Conservation (phyloP, 805 yeast genomes). For the Candida succiphila region DNA sequence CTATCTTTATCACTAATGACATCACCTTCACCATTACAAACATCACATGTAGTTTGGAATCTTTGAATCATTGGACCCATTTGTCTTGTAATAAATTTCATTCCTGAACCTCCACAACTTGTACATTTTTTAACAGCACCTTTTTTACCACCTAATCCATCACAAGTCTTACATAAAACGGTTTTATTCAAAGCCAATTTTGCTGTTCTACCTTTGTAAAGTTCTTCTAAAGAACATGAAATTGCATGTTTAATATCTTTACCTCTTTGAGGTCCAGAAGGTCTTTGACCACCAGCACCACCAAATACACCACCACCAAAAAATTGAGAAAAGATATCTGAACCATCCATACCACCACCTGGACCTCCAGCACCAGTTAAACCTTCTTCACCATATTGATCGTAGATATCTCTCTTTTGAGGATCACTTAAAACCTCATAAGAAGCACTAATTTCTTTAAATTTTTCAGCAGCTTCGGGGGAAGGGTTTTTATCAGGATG, state of each 20-base stretch:
- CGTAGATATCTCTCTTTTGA: slow-evolving; percentile 83
- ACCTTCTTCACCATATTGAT: slow-evolving; percentile 90
- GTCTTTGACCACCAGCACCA: slow-evolving; percentile 54
- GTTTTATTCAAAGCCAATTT: slow-evolving; percentile 93
- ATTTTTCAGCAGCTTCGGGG: slow-evolving; percentile 91
- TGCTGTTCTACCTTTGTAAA: slow-evolving; percentile 88
- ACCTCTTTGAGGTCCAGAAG: slow-evolving; percentile 81
- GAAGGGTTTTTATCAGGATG: slow-evolving; percentile 80
- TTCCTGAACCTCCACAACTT: slow-evolving; percentile 86
- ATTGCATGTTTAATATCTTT: slow-evolving; percentile 87
- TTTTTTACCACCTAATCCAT: slow-evolving; percentile 93
- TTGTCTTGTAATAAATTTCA: slow-evolving; percentile 86
- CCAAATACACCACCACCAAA: slow-evolving; percentile 57
- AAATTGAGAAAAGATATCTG: slow-evolving; percentile 50
- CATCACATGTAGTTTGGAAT: slow-evolving; percentile 90
- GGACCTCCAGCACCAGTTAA: slow-evolving; percentile 67
- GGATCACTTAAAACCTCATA: slow-evolving; percentile 81
- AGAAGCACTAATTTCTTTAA: slow-evolving; percentile 83
- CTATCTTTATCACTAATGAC: slow-evolving; percentile 78
- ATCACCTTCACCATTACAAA: slow-evolving; percentile 88
- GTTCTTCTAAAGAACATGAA: slow-evolving; percentile 80
- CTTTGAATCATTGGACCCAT: slow-evolving; percentile 99
- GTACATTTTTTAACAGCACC: slow-evolving; percentile 83
- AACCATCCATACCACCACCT: slow-evolving; percentile 40
- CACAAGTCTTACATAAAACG: slow-evolving; percentile 77